Conservation (phyloP, 768 basidiomycete species). For the Leccinum truebloodii region DNA sequence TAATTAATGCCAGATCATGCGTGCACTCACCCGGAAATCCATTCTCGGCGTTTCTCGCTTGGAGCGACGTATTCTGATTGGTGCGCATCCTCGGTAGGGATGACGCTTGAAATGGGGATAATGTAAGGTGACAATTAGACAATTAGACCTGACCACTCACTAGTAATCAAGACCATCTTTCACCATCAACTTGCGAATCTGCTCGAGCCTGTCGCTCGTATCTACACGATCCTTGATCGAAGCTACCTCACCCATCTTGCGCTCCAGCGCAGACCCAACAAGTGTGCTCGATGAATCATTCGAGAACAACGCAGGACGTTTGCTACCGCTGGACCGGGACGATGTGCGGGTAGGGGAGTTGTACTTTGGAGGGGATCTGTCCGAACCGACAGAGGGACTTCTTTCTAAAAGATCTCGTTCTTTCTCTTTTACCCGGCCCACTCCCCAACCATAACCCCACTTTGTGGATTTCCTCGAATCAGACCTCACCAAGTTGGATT, state of each 20-base stretch:
- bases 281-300: slow-evolving; percentile 72
- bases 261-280: slow-evolving; percentile 70
- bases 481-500: slow-evolving; percentile 51
- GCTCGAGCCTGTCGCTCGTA: slow-evolving; percentile 58
- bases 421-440: slow-evolving; percentile 54
- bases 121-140: slow-evolving; percentile 7
- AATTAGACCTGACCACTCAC: slow-evolving; percentile 43
- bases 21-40: slow-evolving; percentile 67
- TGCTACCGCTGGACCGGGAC: slow-evolving; percentile 41
- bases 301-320: slow-evolving; percentile 45
- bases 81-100: slow-evolving; percentile 83
- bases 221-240: slow-evolving; percentile 54
- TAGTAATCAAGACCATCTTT: slow-evolving; percentile 75
- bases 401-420: slow-evolving; percentile 39
- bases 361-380: slow-evolving; percentile 36
- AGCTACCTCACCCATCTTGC: slow-evolving; percentile 67
- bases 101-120: slow-evolving; percentile 47
- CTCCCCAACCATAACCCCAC: slow-evolving; percentile 75
- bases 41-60: slow-evolving; percentile 77
- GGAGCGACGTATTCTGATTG: slow-evolving; percentile 79
- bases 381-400: slow-evolving; percentile 38
- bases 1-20: slow-evolving; percentile 34
- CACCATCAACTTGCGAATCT: slow-evolving; percentile 63
- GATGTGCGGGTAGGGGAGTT: slow-evolving; percentile 37
- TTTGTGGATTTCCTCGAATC: slow-evolving; percentile 59